Conservation (phyloP, 352 stramenopile species). For the Phytophthora pistaciae region DNA sequence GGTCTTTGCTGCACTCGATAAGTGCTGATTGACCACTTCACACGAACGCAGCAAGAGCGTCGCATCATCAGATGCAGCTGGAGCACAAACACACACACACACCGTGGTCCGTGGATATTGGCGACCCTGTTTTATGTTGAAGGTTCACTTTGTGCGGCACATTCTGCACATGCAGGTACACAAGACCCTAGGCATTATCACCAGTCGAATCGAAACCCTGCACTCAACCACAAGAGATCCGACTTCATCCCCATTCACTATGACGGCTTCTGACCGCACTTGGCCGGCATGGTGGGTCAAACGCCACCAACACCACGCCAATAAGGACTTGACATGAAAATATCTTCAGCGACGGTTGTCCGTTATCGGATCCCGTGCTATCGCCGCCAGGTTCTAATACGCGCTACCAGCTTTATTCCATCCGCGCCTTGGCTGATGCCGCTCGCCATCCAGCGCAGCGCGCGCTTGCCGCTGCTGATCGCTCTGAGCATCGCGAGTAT, state of each 20-base stretch:
- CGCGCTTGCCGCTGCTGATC: conserved; percentile 16
- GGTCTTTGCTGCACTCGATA: not conserved
- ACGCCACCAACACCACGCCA: not conserved
- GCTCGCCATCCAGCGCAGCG: not conserved
- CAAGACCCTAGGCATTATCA: too few species aligned
- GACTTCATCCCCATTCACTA: too few species aligned
- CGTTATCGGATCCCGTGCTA: conserved; percentile 1
- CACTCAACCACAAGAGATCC: too few species aligned
- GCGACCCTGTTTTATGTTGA: too few species aligned
- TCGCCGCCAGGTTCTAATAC: not conserved
- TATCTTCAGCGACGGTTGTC: not conserved
- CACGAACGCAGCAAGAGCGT: not conserved
- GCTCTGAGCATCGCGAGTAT: conserved; percentile 26
- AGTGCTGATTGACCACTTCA: not conserved
- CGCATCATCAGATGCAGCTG: not conserved
- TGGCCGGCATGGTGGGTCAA: not conserved
- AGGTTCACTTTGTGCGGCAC: too few species aligned
- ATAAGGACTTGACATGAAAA: not conserved
- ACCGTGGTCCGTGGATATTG: too few species aligned
- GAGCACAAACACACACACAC: too few species aligned
- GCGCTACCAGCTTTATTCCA: not conserved
- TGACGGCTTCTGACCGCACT: too few species aligned
- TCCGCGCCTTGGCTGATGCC: conserved; percentile 4
- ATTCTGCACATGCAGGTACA: too few species aligned
- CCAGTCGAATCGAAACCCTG: too few species aligned